These are phyloP conservation scores for Rubia peregrina DNA, from an alignment of 305 asterid species.

Conservation along the genomic window DNA sequence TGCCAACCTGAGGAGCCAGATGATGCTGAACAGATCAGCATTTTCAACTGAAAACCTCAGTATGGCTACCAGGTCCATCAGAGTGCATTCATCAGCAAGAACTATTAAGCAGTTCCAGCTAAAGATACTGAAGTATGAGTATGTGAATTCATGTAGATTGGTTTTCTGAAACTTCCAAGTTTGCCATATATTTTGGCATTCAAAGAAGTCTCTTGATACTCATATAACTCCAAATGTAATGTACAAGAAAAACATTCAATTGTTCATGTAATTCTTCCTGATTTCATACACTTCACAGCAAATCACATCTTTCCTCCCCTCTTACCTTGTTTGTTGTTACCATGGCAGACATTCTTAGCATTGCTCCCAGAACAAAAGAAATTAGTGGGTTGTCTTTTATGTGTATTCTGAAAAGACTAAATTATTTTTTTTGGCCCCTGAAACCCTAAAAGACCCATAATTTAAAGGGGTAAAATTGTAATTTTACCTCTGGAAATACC, in stretches of 20 bases:
- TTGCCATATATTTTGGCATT: constrained; percentile 6
- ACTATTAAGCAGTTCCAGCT: constrained; percentile 29
- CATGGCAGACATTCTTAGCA: neutral
- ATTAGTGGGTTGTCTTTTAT: neutral
- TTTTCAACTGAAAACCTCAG: constrained; percentile 26
- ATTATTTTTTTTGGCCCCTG: too few species aligned
- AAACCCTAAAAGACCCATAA: too few species aligned
- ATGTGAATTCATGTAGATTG: constrained; percentile 34
- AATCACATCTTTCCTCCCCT: too few species aligned
- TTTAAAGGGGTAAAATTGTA: too few species aligned
- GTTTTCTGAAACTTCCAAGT: constrained; percentile 27
- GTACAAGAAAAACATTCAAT: neutral
- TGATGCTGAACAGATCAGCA: constrained; percentile 33
- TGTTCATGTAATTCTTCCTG: constrained; percentile 7
- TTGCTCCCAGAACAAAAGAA: neutral
- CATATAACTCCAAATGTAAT: constrained; percentile 17
- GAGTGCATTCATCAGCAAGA: constrained; percentile 20
- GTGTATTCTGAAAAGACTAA: neutral
- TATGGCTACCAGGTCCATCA: constrained; percentile 31
- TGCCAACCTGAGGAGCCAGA: constrained; percentile 27
- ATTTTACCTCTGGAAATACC: too few species aligned
- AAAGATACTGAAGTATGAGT: constrained; percentile 27
- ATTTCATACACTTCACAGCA: neutral
- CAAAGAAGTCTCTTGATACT: constrained; percentile 17
- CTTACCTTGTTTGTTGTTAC: too few species aligned